Evolutionary conservation across 148 eudicot species (phyloP), one percentile per base, ranked within the genome.

Genomic region (Diospyros lotus): DNA sequence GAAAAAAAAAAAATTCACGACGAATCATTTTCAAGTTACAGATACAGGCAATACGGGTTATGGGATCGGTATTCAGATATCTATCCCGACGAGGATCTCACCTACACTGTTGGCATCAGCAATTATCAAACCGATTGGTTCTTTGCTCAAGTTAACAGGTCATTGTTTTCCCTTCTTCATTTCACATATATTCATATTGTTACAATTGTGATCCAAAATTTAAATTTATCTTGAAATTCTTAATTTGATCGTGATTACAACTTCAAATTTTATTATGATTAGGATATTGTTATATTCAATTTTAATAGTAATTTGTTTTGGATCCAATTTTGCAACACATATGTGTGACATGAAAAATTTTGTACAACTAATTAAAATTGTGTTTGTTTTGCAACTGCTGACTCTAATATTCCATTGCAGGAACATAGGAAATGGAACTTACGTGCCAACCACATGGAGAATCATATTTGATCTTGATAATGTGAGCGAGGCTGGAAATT

Each of bases 41-140:
- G 98, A 80, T 93, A 71, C 73, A 85, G 90, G 75, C 98, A 93
- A 76, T 93, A 93, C 53, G 98, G 96, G 39, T 80, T 93, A 43
- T 93, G 98, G 98, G 98, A 93, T 73, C 84, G 89, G 2, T 93
- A 93, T 71, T 76, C 88, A 1, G 88, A 93, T n/a, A 39, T 89
- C 39, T 91, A 91, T 73, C 87, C 93, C 3, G 61, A 73, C 0
- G 61, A 82, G n/a, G 98, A 93, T 82, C 84, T 93, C 43, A 77
- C 78, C 6, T 93, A 86, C 79, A 82, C 79, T 17, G 79, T 93
- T 14, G 96, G 90, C 13, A 42, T 46, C 14, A 85, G 83, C 75
- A 75, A 84, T 63, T 86, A 65, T 68, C 68, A 61, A 65, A 85
- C 76, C 64, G 89, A 93, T 69, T 93, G 98, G 98, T 93, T 86